Evolutionary conservation across 345 rosid species (phyloP), one percentile per base, ranked within the genome.

Genomic region (Clarkia xantiana): DNA sequence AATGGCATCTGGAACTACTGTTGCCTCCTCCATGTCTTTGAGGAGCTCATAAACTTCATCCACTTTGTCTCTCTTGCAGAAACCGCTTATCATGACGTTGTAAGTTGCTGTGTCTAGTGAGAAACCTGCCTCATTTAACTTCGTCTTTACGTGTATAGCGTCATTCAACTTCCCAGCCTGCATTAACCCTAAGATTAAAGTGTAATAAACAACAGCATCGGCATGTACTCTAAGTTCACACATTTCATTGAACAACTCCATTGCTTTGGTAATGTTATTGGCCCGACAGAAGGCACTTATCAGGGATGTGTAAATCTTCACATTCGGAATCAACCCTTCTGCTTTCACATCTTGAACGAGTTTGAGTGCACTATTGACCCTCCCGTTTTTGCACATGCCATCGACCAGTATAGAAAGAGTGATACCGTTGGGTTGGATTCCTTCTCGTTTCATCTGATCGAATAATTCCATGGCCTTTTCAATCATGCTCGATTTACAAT

Each of bases 351-450:
- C 68, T n/a, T 47, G 52, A 41, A 81, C 61, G 64, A 77, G 75
- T 57, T 48, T 45, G 47, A 78, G 54, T 0, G 93, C 94, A 18
- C 60, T 61, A 66, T 56, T 71, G 46, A 73, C 64, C 66, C 77
- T 76, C 46, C 84, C 79, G 61, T 67, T 58, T 58, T 62, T 74
- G 64, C 89, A 91, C 89, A 91, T 71, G 7, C 93, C 93, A 64
- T 66, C 70, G 18, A 91, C 45, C 58, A 91, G 45, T 45, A 67
- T 70, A 65, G 75, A 79, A 45, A 86, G 53, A 40, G 93, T 81
- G 42, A 75, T 54, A 23, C 57, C 77, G 56, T 76, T 69, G 2
- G 88, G 85, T 9, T 53, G 40, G 44, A 78, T 52, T 52, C 71
- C 71, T 5, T 68, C 79, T 11, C 68, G 62, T 20, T 65, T 62